Percentiles rank a stretch among this genome's conserved stretches.
Conservation (phyloP, 2,329 filamentous ascomycete genomes). For the Xylaria polymorpha region DNA sequence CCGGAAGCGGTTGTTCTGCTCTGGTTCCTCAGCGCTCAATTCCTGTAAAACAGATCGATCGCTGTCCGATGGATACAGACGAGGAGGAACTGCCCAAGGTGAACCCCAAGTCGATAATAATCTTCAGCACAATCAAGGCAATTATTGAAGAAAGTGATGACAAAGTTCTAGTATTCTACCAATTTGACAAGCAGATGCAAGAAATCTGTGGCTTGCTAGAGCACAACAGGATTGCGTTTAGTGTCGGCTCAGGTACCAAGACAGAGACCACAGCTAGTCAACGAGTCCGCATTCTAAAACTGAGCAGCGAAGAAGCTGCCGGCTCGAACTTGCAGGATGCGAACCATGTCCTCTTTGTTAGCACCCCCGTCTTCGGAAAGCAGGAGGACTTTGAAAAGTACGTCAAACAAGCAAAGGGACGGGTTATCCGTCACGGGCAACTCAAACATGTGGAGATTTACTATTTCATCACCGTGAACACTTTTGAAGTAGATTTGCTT, state of each 20-base stretch:
- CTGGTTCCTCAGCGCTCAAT: conserved; percentile 30
- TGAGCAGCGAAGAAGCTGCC: conserved; percentile 54
- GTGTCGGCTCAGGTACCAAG: conserved; percentile 9
- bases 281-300: conserved; percentile 52
- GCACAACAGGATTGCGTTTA: conserved; percentile 33
- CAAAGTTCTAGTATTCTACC: conserved; percentile 54
- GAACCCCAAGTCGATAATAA: conserved; percentile 44
- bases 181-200: conserved; percentile 48
- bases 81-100: neutral
- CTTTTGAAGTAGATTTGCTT: conserved; percentile 56
- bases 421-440: conserved; percentile 56
- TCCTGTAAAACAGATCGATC: conserved; percentile 27
- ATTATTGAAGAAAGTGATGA: conserved; percentile 37
- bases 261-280: neutral
- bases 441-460: conserved; percentile 53
- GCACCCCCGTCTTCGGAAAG: conserved; percentile 50
- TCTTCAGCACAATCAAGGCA: conserved; percentile 36
- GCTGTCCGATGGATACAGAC: conserved; percentile 11
- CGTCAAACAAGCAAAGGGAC: conserved; percentile 56
- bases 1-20: conserved; percentile 28
- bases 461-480: conserved; percentile 54
- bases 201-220: conserved; percentile 44
- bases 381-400: conserved; percentile 51
- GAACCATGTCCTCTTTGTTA: conserved; percentile 57
- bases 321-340: conserved; percentile 57